A percentile compares a stretch with the other conserved stretches of the same genome.
phyloP scores from a whole-genome alignment of 2,329 filamentous ascomycete genomes.

The Phialophora tarda region DNA sequence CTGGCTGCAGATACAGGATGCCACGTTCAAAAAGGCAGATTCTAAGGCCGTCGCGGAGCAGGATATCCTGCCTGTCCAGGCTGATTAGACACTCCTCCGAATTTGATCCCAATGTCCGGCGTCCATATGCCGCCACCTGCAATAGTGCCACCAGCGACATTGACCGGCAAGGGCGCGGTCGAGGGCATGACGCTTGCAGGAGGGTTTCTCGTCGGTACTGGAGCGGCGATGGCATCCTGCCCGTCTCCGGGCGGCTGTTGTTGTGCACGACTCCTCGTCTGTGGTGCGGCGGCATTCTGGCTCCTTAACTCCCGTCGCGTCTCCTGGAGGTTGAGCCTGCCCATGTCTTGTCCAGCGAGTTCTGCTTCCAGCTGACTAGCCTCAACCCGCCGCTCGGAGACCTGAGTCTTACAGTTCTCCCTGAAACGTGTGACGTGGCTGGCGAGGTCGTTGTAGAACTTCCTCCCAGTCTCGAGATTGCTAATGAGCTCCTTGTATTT shows the following conservation, averaged over 20 bases:
- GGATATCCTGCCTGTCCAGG: slow-evolving; percentile 36
- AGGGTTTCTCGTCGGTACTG: slow-evolving; percentile 52
- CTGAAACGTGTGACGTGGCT: slow-evolving; percentile 85
- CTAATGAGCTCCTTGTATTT: slow-evolving; percentile 96
- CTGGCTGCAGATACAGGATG: background rate
- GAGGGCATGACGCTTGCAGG: slow-evolving; percentile 60
- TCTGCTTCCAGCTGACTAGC: slow-evolving; percentile 78
- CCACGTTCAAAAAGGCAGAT: background rate
- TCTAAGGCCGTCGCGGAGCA: slow-evolving; percentile 23
- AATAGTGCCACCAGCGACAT: slow-evolving; percentile 40
- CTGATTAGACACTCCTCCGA: slow-evolving; percentile 56
- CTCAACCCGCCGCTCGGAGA: slow-evolving; percentile 78
- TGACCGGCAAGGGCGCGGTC: slow-evolving; percentile 40
- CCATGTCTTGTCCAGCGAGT: slow-evolving; percentile 63
- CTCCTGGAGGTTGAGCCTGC: slow-evolving; percentile 58
- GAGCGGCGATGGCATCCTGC: slow-evolving; percentile 50
- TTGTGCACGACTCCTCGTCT: slow-evolving; percentile 45
- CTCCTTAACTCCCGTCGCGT: slow-evolving; percentile 50
- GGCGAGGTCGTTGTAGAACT: slow-evolving; percentile 96
- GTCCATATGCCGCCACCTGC: slow-evolving; percentile 69
- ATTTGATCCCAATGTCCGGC: slow-evolving; percentile 80
- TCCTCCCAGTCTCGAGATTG: slow-evolving; percentile 87
- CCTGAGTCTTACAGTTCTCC: slow-evolving; percentile 79
- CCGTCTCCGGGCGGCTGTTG: slow-evolving; percentile 22
- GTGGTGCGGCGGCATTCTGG: slow-evolving; percentile 29